Evolutionary conservation across 78 protist genomes (phyloP), one percentile per base, ranked within the genome.

Genomic region (Polysphondylium violaceum): DNA sequence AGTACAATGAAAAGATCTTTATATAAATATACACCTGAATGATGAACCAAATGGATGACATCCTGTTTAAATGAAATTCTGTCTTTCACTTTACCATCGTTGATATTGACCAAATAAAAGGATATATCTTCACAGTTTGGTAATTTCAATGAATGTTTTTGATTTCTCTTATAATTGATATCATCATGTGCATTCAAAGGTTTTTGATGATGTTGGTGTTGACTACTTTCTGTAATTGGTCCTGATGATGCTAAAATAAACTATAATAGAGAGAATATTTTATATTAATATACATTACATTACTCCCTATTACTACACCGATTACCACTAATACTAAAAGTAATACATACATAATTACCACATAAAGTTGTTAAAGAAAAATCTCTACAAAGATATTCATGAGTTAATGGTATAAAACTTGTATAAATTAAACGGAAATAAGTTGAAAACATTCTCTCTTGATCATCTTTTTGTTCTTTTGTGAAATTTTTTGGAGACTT

Each of bases 1-100:
- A 83, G 67, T 33, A 83, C 78, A 41, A 83, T 83, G 29, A 83
- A 83, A 25, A 69, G n/a, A 38, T 83, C 78, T 69, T 83, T 73
- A 38, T 83, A 83, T 14, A 83, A 59, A 44, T 83, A 83, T 3
- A 83, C 90, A 5, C 90, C 90, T 9, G 79, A 69, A 74, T 83
- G 90, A 58, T 83, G 90, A 7, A 78, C 90, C 60, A 83, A 58
- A 83, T 83, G 90, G 33, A 83, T 83, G 14, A 83, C 78, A 59
- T 83, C 90, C 43, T 73, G 51, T 40, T 83, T 83, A 27, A 83
- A 83, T 38, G 74, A 41, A 53, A 73, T 50, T 60, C 36, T 50
- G 29, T 83, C 90, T 29, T 72, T 68, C 16, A 83, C 90, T 2
- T 44, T 64, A 41, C 90, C 90, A 69, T 83, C 78, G 33, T 41